Conservation (phyloP, 2,329 filamentous ascomycete species). For the Tricladium varicosporioides region DNA sequence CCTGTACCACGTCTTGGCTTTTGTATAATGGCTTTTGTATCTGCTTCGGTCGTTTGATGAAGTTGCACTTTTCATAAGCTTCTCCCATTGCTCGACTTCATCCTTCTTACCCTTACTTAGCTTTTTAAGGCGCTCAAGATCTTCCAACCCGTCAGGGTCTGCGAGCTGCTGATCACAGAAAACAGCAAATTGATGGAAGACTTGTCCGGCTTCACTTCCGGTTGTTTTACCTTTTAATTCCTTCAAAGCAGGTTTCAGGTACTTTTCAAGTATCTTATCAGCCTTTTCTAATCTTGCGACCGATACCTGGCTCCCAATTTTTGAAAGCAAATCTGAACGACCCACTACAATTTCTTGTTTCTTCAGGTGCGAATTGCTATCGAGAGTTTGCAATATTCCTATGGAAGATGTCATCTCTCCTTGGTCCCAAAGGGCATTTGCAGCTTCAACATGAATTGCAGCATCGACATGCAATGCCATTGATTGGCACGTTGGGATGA, state of each 20-base stretch:
- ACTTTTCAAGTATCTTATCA: conserved; percentile 82
- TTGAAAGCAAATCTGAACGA: conserved; percentile 77
- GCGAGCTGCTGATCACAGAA: conserved; percentile 96
- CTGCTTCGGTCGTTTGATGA: conserved; percentile 50
- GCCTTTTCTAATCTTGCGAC: conserved; percentile 89
- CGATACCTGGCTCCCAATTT: conserved; percentile 84
- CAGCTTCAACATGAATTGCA: conserved; percentile 76
- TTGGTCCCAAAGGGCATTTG: conserved; percentile 90
- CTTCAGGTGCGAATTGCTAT: conserved; percentile 57
- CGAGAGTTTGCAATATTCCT: conserved; percentile 76
- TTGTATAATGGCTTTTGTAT: conserved; percentile 60
- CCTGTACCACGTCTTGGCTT: conserved; percentile 85
- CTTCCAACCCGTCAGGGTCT: conserved; percentile 79
- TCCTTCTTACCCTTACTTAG: conserved; percentile 77
- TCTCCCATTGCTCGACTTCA: conserved; percentile 73
- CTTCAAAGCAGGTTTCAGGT: conserved; percentile 79
- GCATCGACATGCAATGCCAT: conserved; percentile 76
- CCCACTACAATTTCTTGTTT: conserved; percentile 71
- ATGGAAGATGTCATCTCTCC: conserved; percentile 89
- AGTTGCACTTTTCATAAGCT: conserved; percentile 44
- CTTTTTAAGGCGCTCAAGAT: conserved; percentile 76
- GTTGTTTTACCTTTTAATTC: conserved; percentile 69
- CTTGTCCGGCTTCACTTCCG: conserved; percentile 75
- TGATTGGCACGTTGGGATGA: conserved; percentile 67
- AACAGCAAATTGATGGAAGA: conserved; percentile 90